A percentile compares a stretch with the other conserved stretches of the same genome.
These are phyloP conservation scores for Calonectria leucothoes DNA, from an alignment of 2,329 filamentous ascomycete genomes.

Conservation along the genomic window DNA sequence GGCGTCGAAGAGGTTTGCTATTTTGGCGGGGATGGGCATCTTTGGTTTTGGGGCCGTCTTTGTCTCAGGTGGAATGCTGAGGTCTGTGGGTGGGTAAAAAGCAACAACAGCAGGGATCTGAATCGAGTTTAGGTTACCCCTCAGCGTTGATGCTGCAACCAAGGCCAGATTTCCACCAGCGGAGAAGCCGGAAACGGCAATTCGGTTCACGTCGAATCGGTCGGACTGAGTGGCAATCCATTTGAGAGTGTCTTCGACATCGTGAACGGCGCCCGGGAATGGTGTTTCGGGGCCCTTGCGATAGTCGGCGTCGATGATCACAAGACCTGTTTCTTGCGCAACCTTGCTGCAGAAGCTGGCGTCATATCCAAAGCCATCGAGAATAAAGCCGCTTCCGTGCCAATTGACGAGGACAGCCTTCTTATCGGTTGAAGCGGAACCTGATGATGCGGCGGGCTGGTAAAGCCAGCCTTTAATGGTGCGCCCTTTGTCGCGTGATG, in stretches of 20 bases:
- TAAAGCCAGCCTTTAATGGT: conserved; percentile 19
- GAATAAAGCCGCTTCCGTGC: conserved; percentile 26
- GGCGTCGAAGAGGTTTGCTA: conserved; percentile 2
- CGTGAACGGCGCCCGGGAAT: conserved; percentile 13
- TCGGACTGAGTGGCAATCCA: conserved; percentile 12
- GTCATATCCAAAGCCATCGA: not conserved
- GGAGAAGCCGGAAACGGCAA: conserved; percentile 20
- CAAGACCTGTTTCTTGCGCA: not conserved
- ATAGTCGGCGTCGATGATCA: conserved; percentile 22
- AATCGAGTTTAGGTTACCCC: not conserved
- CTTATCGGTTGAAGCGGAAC: not conserved
- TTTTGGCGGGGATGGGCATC: not conserved
- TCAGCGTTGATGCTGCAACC: not conserved
- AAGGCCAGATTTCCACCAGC: conserved; percentile 13
- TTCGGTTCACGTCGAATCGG: conserved; percentile 7
- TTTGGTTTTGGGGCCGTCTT: conserved; percentile 14
- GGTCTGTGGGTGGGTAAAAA: conserved; percentile 10
- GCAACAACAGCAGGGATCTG: not conserved
- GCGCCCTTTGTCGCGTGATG: conserved; percentile 16
- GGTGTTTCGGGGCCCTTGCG: conserved; percentile 18
- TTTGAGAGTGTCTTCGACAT: conserved; percentile 14
- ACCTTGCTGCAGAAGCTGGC: conserved; percentile 16
- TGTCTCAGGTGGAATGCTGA: not conserved
- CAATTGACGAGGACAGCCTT: conserved; percentile 22
- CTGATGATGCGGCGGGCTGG: not conserved